Base-by-base conservation (phyloP, 345 rosid genomes). In the Citrus hindsii region DNA sequence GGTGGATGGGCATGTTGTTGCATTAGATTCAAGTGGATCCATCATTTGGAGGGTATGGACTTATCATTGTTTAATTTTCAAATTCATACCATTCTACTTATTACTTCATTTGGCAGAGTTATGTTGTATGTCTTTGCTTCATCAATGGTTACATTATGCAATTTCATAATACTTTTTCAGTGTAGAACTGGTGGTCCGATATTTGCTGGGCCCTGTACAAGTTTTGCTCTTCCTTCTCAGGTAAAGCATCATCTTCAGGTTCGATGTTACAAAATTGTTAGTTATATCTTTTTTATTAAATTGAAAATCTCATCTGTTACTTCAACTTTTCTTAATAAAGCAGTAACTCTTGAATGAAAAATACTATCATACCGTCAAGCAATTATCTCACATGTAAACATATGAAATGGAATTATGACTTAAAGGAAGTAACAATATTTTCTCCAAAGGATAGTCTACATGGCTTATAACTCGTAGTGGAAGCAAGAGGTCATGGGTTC, bases 191-290 rank as follows among this genome's bases (percentile, higher is more conserved):
- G 89, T 67, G 98, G 97, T 80, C 99, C 99, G 62, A 70, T 96
- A 76, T 96, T 96, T 88, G 92, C 95, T 76, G 99, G 97, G 82
- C 84, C 97, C 76, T 89, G 94, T 84, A 84, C 81, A 76, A 87
- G 97, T 74, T 66, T 32, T 66, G 87, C 85, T 58, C 92, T 95
- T 83, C 93, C 94, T 69, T 87, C 87, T 86, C 97, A 95, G 94
- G 99, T 95, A 84, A 81, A 73, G 42, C 56, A 67, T 66, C 64
- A 59, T 33, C 3, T 75, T 67, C 8, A 61, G 58, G 25, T 48
- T 48, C 46, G 21, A 37, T 18, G 27, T 71, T 25, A 66, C 38
- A 55, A 48, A 7, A 65, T 7, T 21, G 46, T n/a, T 40, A 27
- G 46, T 77, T 56, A n/a, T 38, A 65, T 64, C 84, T 8, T 51